Percentiles rank a stretch among this genome's conserved stretches.
These are phyloP conservation scores for Blepharisma japonicum DNA, from an alignment of 73 alveolate genomes.

Conservation along the genomic window DNA sequence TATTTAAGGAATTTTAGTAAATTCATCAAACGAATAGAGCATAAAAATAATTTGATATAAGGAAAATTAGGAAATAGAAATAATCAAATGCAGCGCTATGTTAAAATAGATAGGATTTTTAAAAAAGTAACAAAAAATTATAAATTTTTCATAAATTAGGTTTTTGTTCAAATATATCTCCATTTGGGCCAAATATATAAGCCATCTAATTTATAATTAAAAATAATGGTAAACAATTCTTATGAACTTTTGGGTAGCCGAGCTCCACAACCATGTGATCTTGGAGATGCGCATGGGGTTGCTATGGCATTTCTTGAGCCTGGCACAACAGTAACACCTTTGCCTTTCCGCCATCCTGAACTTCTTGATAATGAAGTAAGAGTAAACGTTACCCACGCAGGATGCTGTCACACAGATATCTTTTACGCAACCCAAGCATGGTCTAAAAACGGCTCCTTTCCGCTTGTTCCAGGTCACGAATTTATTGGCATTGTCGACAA, in stretches of 20 bases:
- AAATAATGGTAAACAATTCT: neutral
- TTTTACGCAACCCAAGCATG: neutral
- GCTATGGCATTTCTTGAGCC: neutral
- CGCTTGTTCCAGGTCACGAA: conserved; percentile 56
- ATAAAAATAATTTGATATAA: no score
- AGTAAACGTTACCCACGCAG: conserved; percentile 26
- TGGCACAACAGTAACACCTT: neutral
- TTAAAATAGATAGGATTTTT: no score
- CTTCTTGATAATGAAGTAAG: conserved; percentile 30
- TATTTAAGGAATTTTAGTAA: no score
- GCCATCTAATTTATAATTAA: no score
- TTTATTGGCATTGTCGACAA: conserved; percentile 35
- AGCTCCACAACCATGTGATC: neutral
- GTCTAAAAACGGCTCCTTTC: conserved; percentile 5
- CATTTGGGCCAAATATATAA: no score
- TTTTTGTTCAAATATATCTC: no score
- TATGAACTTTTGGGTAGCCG: conserved; percentile 19
- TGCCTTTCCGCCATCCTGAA: conserved; percentile 10
- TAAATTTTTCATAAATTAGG: no score
- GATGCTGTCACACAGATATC: conserved; percentile 15
- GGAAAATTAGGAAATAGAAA: no score
- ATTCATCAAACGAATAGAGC: no score
- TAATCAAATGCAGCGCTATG: no score
- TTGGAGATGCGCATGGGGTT: conserved; percentile 24
- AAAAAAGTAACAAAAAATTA: no score